These are phyloP conservation scores for Iberis amara DNA, from an alignment of 441 rosid species.

Conservation along the genomic window DNA sequence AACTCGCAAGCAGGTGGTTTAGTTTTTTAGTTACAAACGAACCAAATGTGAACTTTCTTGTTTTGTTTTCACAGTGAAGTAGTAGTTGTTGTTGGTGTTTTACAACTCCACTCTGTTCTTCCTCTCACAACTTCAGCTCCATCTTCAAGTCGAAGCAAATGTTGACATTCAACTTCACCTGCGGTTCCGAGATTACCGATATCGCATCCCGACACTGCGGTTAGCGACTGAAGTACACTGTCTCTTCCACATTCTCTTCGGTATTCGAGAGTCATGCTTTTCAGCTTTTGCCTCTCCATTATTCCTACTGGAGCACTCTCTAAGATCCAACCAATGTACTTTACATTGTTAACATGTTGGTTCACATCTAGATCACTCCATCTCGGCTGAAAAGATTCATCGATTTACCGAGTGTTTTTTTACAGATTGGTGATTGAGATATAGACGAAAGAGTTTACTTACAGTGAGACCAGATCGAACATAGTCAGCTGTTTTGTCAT, in stretches of 20 bases:
- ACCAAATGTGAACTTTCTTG: slow-evolving; percentile 3
- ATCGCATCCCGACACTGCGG: slow-evolving; percentile 50
- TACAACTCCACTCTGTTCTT: slow-evolving; percentile 88
- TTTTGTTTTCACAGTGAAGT: slow-evolving; percentile 12
- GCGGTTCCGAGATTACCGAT: slow-evolving; percentile 37
- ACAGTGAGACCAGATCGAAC: slow-evolving; percentile 81
- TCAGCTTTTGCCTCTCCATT: slow-evolving; percentile 77
- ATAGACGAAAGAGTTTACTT: slow-evolving; percentile 27
- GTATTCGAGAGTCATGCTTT: slow-evolving; percentile 77
- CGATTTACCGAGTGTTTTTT: slow-evolving; percentile 12
- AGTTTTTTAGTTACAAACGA: slow-evolving; percentile 14
- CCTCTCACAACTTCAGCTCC: slow-evolving; percentile 92
- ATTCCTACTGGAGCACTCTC: slow-evolving; percentile 91
- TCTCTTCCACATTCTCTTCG: slow-evolving; percentile 94
- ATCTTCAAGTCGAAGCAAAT: slow-evolving; percentile 73
- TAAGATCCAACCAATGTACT: slow-evolving; percentile 94
- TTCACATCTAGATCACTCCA: slow-evolving; percentile 97
- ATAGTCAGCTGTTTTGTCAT: slow-evolving; percentile 65
- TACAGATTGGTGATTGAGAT: not conserved
- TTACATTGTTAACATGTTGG: slow-evolving; percentile 99
- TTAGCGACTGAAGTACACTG: slow-evolving; percentile 84
- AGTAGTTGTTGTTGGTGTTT: slow-evolving; percentile 36
- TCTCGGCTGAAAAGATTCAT: slow-evolving; percentile 54
- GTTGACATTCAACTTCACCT: slow-evolving; percentile 73
- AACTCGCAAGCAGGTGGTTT: not conserved